Evolutionary conservation across 73 alveolate genomes (phyloP), one percentile per base, ranked within the genome.

Genomic region (Durusdinium trenchii): DNA sequence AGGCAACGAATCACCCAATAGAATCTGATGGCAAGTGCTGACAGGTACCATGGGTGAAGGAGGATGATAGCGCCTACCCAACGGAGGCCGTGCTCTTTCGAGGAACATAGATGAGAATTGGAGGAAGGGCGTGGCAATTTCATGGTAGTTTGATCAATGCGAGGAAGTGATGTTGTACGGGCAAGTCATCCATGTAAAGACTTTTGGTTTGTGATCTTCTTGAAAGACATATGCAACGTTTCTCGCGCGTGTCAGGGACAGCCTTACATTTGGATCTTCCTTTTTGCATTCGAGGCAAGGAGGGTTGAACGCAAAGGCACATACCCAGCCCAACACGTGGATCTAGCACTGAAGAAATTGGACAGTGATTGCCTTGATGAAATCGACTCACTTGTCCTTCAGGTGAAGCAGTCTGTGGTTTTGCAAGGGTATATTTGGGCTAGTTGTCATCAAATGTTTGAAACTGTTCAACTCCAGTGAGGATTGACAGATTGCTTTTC

Each of bases 251-350:
- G 85, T 50, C 89, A 91, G 98, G 98, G 98, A 35, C 98, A 91
- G 98, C 98, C 98, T 54, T 69, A 91, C 98, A 91, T 91, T 43
- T 91, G 98, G 98, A 91, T 91, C 98, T 91, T 91, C 61, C 86
- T 91, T 48, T 91, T 91, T 51, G 51, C 98, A 40, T 91, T 91
- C 78, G 90, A 91, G 98, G 98, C 71, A 12, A 5, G n/a, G 60
- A 43, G 73, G 73, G 4, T 60, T 32, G 0, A 60, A 60, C 18
- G 73, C 0, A 0, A 32, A 57, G 69, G 23, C 69, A 57, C 23
- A 23, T 23, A 60, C 73, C 73, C 69, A 12, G 12, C 69, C 69
- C 3, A 60, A 23, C 73, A 60, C 30, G 73, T 23, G 30, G 30
- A 60, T n/a, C n/a, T n/a, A n/a, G n/a, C n/a, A n/a, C n/a, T n/a